These are phyloP conservation scores for Phlebiopsis gigantea DNA, from an alignment of 768 basidiomycete species.

Conservation along the genomic window DNA sequence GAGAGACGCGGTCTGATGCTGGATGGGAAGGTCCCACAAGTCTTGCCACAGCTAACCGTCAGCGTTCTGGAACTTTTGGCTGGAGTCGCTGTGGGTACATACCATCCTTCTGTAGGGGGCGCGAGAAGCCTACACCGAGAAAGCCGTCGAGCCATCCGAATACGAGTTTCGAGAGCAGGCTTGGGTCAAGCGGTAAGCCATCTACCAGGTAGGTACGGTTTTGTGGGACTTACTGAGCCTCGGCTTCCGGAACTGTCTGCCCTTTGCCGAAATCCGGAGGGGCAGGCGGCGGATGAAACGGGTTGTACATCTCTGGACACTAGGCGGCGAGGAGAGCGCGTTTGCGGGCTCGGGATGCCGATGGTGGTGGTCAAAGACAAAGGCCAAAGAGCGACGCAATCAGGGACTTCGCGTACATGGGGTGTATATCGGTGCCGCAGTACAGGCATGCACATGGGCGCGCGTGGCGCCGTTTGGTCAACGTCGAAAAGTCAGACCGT, in stretches of 20 bases:
- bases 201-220: not conserved
- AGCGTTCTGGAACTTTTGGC: not conserved
- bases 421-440: not conserved
- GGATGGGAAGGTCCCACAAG: conserved; percentile 44
- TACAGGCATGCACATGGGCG: conserved; percentile 1
- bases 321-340: not conserved
- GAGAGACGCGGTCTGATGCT: conserved; percentile 31
- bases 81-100: not conserved
- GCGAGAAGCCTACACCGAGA: conserved; percentile 51
- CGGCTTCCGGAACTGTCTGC: conserved; percentile 38
- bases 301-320: conserved; percentile 25
- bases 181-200: not conserved
- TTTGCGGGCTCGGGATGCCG: not conserved
- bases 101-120: conserved; percentile 57
- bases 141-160: conserved; percentile 54
- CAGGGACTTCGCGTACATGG: not conserved
- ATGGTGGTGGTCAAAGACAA: not conserved
- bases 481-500: not conserved
- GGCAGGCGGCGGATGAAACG: conserved; percentile 39
- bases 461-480: not conserved
- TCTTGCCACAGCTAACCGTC: conserved; percentile 30
- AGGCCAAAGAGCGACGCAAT: not conserved
- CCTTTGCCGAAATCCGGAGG: conserved; percentile 45
- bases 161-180: conserved; percentile 24
- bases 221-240: conserved; percentile 24